Percentiles rank a stretch among this genome's conserved stretches.
Conservation (phyloP, 2,329 filamentous ascomycete species). For the Drechslerella stenobrocha region DNA sequence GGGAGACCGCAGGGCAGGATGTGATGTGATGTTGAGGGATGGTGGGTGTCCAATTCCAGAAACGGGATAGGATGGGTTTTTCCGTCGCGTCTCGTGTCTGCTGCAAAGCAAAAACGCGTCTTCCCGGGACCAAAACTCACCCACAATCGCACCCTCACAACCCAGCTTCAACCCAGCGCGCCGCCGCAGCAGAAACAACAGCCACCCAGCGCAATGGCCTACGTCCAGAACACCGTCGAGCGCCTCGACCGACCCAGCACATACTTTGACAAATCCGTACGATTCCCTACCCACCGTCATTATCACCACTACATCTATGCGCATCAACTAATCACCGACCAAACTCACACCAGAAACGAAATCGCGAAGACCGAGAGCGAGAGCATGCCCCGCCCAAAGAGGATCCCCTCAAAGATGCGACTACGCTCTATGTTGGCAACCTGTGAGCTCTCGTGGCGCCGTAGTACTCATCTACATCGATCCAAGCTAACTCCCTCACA, state of each 20-base stretch:
- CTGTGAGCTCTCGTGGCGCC: slow-evolving; percentile 63
- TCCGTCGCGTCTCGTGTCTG: slow-evolving; percentile 10
- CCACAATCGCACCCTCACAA: not conserved
- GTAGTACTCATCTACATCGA: slow-evolving; percentile 4
- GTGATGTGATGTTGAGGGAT: slow-evolving; percentile 14
- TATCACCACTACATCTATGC: slow-evolving; percentile 55
- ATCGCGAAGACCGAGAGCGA: slow-evolving; percentile 50
- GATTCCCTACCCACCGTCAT: slow-evolving; percentile 9
- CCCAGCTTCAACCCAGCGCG: slow-evolving; percentile 13
- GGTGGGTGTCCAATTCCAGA: slow-evolving; percentile 2
- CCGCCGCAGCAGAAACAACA: not conserved
- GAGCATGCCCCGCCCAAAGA: slow-evolving; percentile 59
- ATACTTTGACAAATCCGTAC: slow-evolving; percentile 76
- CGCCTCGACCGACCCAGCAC: slow-evolving; percentile 91
- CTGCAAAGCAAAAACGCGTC: slow-evolving; percentile 36
- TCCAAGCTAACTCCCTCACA: slow-evolving; percentile 54
- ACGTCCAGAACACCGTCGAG: slow-evolving; percentile 71
- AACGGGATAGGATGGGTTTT: slow-evolving; percentile 16
- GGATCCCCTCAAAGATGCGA: slow-evolving; percentile 81
- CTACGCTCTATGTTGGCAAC: slow-evolving; percentile 97
- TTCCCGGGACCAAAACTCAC: slow-evolving; percentile 35
- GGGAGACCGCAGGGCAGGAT: slow-evolving; percentile 11
- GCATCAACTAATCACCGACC: slow-evolving; percentile 46
- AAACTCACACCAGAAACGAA: slow-evolving; percentile 16
- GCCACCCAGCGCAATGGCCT: slow-evolving; percentile 20